Percentiles rank a stretch among this genome's conserved stretches.
These are phyloP conservation scores for Suillus subluteus DNA, from an alignment of 768 basidiomycete species.

Conservation along the genomic window DNA sequence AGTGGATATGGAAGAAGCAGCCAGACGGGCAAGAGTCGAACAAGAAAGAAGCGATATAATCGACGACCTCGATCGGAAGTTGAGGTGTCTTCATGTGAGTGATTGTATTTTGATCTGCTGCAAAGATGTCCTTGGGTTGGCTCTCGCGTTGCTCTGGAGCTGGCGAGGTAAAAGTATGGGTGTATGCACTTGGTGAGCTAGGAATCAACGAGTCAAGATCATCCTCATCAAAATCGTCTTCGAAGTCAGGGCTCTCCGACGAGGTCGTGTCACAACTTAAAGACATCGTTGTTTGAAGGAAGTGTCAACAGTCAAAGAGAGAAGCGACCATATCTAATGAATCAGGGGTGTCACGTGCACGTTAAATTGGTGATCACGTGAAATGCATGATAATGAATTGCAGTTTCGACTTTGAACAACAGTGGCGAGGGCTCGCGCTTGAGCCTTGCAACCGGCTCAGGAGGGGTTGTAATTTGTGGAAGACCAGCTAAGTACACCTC, in stretches of 20 bases:
- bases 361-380: conserved; percentile 23
- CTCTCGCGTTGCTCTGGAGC: conserved; percentile 18
- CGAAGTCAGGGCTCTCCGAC: conserved; percentile 16
- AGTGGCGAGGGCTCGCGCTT: conserved; percentile 3
- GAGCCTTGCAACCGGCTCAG: not conserved
- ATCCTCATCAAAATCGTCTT: conserved; percentile 15
- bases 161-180: conserved; percentile 30
- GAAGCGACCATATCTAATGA: not conserved
- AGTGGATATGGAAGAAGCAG: conserved; percentile 38
- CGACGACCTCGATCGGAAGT: conserved; percentile 37
- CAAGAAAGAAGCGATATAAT: conserved; percentile 24
- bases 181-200: conserved; percentile 12
- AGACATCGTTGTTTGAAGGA: conserved; percentile 22
- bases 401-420: conserved; percentile 2
- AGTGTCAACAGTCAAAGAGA: not conserved
- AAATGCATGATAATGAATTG: not conserved
- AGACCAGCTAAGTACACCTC: not conserved
- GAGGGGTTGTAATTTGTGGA: not conserved
- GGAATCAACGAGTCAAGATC: conserved; percentile 20
- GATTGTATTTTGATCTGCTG: not conserved
- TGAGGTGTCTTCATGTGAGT: conserved; percentile 12
- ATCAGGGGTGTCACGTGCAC: not conserved
- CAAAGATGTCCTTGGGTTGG: not conserved
- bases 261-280: not conserved
- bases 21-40: conserved; percentile 24